Percentiles rank a stretch among this genome's conserved stretches.
phyloP scores from a whole-genome alignment of 208 protist genomes.

The Herpetomonas samuelpessoai region DNA sequence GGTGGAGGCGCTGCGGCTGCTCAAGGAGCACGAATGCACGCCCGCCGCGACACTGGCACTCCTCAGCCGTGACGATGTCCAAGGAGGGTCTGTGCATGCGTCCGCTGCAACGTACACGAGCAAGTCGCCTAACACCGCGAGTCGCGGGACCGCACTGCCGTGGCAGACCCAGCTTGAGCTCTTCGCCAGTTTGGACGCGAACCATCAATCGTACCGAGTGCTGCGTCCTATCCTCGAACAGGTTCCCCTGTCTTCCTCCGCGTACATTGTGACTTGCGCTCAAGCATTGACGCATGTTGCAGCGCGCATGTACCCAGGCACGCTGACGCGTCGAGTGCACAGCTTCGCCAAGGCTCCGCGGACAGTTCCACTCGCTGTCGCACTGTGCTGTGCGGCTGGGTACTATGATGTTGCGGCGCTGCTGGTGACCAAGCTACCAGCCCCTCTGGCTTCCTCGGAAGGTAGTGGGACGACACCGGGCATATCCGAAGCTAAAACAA shows the following conservation, averaged over 20 bases:
- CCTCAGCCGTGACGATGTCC: slow-evolving; percentile 12
- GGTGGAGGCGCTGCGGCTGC: slow-evolving; percentile 24
- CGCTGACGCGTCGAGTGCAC: slow-evolving; percentile 36
- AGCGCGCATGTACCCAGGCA: slow-evolving; percentile 61
- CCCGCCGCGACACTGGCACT: background rate
- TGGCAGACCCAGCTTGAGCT: slow-evolving; percentile 25
- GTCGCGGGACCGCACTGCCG: slow-evolving; percentile 3
- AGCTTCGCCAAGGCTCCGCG: slow-evolving; percentile 14
- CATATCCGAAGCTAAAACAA: no score
- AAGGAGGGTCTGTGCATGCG: background rate
- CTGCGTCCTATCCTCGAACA: slow-evolving; percentile 29
- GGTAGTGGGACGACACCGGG: no score
- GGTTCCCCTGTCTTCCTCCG: slow-evolving; percentile 25
- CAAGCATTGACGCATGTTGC: slow-evolving; percentile 23
- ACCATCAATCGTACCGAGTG: slow-evolving; percentile 30
- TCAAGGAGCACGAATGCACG: slow-evolving; percentile 2
- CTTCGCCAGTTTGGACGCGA: slow-evolving; percentile 16
- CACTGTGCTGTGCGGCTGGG: slow-evolving; percentile 23
- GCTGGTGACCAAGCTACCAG: background rate
- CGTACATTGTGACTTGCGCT: slow-evolving; percentile 22
- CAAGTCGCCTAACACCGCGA: no score
- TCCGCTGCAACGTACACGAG: no score
- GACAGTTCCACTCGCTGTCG: slow-evolving; percentile 26
- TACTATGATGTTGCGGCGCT: background rate
- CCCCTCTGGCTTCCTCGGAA: slow-evolving; percentile 9